Evolutionary conservation across 2,329 filamentous ascomycete species (phyloP).

Genomic region (Penicillium occitanis): DNA sequence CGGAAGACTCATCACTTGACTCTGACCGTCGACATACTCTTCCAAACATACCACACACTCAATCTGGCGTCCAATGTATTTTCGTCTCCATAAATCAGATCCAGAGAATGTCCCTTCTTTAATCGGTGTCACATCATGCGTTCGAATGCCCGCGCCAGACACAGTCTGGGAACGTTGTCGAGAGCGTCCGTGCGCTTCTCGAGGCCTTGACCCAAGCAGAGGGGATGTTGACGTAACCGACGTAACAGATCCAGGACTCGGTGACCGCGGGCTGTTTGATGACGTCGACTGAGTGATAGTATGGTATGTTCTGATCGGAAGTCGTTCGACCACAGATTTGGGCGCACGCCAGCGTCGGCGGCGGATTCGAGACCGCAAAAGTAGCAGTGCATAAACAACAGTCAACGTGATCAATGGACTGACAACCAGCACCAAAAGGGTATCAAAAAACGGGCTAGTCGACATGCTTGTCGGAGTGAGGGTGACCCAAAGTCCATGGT

Average conservation of each 20-base stretch:
- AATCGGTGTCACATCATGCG: constrained; percentile 29
- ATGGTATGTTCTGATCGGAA: constrained; percentile 95
- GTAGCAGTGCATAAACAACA: constrained; percentile 84
- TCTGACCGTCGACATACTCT: constrained; percentile 92
- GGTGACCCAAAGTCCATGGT: constrained; percentile 92
- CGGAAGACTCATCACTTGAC: constrained; percentile 91
- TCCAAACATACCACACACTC: constrained; percentile 97
- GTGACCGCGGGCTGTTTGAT: constrained; percentile 56
- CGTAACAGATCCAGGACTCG: constrained; percentile 60
- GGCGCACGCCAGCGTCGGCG: constrained; percentile 93
- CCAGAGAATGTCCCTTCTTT: constrained; percentile 49
- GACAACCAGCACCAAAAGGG: constrained; percentile 90
- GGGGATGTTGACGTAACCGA: constrained; percentile 73
- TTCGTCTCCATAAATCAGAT: constrained; percentile 50
- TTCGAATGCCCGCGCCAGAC: constrained; percentile 31
- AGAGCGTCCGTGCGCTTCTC: constrained; percentile 31
- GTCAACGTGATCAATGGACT: constrained; percentile 90
- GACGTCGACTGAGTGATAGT: constrained; percentile 67
- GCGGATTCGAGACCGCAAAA: constrained; percentile 84
- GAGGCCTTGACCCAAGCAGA: constrained; percentile 54
- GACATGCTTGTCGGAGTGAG: constrained; percentile 85
- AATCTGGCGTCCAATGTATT: constrained; percentile 65
- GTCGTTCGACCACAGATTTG: constrained; percentile 88
- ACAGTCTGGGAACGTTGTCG: constrained; percentile 42
- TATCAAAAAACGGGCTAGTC: constrained; percentile 92